Base-by-base conservation (phyloP, 441 rosid genomes). In the Caryocar brasiliense region DNA sequence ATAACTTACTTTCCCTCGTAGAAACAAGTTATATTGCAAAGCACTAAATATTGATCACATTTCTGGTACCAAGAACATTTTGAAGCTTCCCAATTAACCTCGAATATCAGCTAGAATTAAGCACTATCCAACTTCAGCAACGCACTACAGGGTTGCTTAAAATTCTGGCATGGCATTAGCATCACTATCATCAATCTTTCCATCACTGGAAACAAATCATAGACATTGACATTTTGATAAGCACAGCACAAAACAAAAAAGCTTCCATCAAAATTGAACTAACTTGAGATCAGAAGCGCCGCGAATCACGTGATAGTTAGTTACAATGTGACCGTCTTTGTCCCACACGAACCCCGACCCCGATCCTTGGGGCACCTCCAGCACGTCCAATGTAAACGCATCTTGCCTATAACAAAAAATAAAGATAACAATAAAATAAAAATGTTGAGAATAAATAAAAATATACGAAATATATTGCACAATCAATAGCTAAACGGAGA, bases 281-380 rank as follows among this genome's bases (percentile, higher is more conserved):
- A 46, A 83, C 98, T 65, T 85, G 81, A 92, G 86, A 76, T 92
- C 98, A 54, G 98, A 92, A 64, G 96, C 98, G 21, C 91, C 96
- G 32, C 96, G 96, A 48, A 92, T 92, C 33, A 92, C 98, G 54
- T 92, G 96, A 64, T 71, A 92, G 65, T 92, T 92, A 47, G 98
- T 92, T 51, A 92, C 98, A 50, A 92, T 26, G 71, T 87, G 85
- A 33, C 98, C 98, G 1, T 67, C 50, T 51, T 67, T 80, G 64
- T 91, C 96, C 96, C 96, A 91, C 30, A 91, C 89, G 63, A 91
- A 91, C 29, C 96, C 96, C 11, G 98, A 91, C 14, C 98, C 96
- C 27, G 96, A 86, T 2, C 96, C 98, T 70, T 91, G 98, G 0
- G 98, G 95, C 51, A 91, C 98, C 80, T 91, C 96, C 65, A 91